phyloP scores from a whole-genome alignment of 768 basidiomycete genomes.

The Mycena amicta region DNA sequence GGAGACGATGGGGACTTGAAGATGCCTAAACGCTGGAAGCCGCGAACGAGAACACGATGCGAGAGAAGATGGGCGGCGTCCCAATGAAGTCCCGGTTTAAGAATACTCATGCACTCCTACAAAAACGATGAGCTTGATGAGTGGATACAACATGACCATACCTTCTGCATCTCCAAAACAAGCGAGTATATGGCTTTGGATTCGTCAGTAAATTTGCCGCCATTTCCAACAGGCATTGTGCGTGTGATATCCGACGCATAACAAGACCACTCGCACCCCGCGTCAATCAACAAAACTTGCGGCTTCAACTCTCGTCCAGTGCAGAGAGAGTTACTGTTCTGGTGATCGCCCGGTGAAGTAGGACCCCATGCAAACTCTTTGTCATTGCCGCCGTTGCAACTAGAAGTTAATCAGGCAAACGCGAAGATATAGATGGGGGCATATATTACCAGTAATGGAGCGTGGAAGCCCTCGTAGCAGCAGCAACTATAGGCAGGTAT shows the following conservation, averaged over 20 bases:
- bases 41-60: slow-evolving; percentile 79
- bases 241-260: slow-evolving; percentile 65
- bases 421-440: not conserved
- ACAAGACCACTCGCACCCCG: slow-evolving; percentile 84
- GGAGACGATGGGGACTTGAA: slow-evolving; percentile 63
- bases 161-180: slow-evolving; percentile 89
- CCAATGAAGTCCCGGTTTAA: slow-evolving; percentile 86
- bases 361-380: slow-evolving; percentile 87
- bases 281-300: slow-evolving; percentile 88
- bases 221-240: slow-evolving; percentile 92
- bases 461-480: slow-evolving; percentile 83
- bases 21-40: slow-evolving; percentile 79
- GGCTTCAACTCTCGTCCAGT: slow-evolving; percentile 50
- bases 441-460: slow-evolving; percentile 74
- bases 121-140: slow-evolving; percentile 10
- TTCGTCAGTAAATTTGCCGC: slow-evolving; percentile 83
- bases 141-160: slow-evolving; percentile 37
- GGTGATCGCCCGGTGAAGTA: slow-evolving; percentile 53
- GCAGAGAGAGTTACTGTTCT: slow-evolving; percentile 52
- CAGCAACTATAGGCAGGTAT: slow-evolving; percentile 91
- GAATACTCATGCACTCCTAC: slow-evolving; percentile 67
- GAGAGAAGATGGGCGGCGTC: slow-evolving; percentile 83
- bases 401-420: not conserved
- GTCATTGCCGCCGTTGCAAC: slow-evolving; percentile 67
- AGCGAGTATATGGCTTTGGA: slow-evolving; percentile 83